Conservation (phyloP, 208 protist genomes). For the Herpetomonas samuelpessoai region DNA sequence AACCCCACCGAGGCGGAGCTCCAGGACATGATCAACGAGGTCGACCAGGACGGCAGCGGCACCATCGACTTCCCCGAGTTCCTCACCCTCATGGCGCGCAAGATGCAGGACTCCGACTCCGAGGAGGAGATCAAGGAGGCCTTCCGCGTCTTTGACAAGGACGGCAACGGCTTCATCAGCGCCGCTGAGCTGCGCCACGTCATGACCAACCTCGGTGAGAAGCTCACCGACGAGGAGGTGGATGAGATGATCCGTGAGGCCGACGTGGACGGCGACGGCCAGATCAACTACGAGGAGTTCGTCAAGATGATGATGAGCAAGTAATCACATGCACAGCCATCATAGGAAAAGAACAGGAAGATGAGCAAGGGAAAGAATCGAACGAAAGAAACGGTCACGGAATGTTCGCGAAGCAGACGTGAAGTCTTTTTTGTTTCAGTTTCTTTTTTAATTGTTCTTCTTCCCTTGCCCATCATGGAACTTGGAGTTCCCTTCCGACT, state of each 20-base stretch:
- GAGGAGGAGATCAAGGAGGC: conserved; percentile 96
- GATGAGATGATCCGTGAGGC: conserved; percentile 90
- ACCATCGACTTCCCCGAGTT: conserved; percentile 97
- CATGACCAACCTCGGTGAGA: conserved; percentile 95
- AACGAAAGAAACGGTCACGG: no score
- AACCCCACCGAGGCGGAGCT: conserved; percentile 94
- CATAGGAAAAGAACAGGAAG: no score
- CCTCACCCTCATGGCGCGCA: conserved; percentile 80
- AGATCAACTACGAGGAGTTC: conserved; percentile 87
- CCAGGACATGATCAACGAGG: conserved; percentile 97
- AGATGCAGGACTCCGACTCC: conserved; percentile 91
- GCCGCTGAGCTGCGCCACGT: conserved; percentile 95
- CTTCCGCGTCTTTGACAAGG: conserved; percentile 96
- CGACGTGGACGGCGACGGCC: conserved; percentile 79
- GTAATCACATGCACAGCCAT: no score
- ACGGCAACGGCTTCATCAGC: no score
- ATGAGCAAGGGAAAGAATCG: no score
- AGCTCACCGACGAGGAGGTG: no score
- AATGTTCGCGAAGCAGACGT: no score
- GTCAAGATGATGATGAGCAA: conserved; percentile 88
- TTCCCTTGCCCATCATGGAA: no score
- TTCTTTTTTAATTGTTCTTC: no score
- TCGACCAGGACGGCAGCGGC: conserved; percentile 94
- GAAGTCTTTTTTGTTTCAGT: no score
- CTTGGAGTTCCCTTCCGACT: no score